phyloP scores from a whole-genome alignment of 176 grass and related monocot genomes.

The Otatea glauca region DNA sequence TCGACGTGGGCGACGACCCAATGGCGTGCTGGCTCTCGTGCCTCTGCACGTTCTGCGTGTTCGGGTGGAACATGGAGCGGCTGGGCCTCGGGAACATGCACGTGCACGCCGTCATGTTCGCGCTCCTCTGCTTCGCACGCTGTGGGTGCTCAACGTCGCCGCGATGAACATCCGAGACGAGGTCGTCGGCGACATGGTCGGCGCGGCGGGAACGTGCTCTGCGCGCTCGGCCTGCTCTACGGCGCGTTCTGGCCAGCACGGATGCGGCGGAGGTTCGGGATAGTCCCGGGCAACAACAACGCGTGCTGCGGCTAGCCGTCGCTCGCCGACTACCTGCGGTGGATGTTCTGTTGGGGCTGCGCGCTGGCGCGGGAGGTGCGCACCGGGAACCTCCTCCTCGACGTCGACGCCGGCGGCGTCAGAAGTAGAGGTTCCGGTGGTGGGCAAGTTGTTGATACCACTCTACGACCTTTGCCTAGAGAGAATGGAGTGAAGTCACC shows the following conservation, averaged over 20 bases:
- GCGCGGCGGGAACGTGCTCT: conserved; percentile 27
- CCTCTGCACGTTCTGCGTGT: conserved; percentile 76
- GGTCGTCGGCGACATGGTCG: conserved; percentile 44
- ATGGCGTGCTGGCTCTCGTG: conserved; percentile 58
- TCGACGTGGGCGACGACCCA: conserved; percentile 64
- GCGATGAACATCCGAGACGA: conserved; percentile 64
- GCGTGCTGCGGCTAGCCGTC: conserved; percentile 29
- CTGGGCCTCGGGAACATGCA: conserved; percentile 63
- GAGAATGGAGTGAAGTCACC: conserved; percentile 18
- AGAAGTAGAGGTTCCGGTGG: not conserved
- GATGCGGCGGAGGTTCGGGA: conserved; percentile 59
- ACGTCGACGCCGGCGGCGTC: conserved; percentile 41
- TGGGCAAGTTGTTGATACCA: not conserved
- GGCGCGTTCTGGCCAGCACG: conserved; percentile 72
- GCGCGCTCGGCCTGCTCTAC: conserved; percentile 60
- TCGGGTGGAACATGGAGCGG: conserved; percentile 87
- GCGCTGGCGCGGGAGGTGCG: conserved; percentile 71
- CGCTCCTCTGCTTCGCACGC: conserved; percentile 36
- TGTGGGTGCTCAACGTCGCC: conserved; percentile 71
- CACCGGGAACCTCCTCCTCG: conserved; percentile 59
- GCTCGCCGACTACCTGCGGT: conserved; percentile 31
- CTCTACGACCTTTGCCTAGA: conserved; percentile 37
- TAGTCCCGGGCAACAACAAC: not conserved
- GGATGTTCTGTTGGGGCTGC: conserved; percentile 68
- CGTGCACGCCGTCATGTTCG: too few species aligned